A percentile compares a stretch with the other conserved stretches of the same genome.
phyloP scores from a whole-genome alignment of 805 yeast genomes.

The Osmozyma mogii region DNA sequence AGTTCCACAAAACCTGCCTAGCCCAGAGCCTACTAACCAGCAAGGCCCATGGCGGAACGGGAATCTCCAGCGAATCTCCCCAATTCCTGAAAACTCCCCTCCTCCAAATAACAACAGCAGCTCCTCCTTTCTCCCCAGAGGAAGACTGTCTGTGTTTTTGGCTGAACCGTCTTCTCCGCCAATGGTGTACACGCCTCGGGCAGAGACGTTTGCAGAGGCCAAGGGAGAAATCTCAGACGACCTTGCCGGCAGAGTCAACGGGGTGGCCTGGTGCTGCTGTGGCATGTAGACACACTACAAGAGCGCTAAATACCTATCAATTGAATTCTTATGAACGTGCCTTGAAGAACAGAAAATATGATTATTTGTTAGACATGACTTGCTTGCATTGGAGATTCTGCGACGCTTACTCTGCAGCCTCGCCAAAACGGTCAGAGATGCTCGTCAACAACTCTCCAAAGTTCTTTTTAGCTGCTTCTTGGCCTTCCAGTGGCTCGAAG shows the following conservation, averaged over 20 bases:
- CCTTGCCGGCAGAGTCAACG: not conserved
- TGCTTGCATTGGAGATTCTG: constrained; percentile 1
- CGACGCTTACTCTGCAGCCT: constrained; percentile 69
- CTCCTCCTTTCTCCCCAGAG: constrained; percentile 9
- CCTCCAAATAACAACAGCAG: constrained; percentile 5
- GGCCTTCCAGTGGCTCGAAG: constrained; percentile 91
- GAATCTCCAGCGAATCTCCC: not conserved
- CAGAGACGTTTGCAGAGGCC: constrained; percentile 2
- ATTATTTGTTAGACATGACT: not conserved
- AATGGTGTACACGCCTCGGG: constrained; percentile 9
- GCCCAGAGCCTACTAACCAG: no score
- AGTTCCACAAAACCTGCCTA: no score
- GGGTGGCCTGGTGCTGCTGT: not conserved
- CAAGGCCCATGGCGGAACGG: constrained; percentile 1
- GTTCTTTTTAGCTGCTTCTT: constrained; percentile 65
- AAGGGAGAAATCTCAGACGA: not conserved
- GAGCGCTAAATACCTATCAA: constrained; percentile 1
- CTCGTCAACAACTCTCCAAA: constrained; percentile 66
- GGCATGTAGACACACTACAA: not conserved
- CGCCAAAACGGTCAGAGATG: constrained; percentile 89
- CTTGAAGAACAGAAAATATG: not conserved
- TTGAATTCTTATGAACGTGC: not conserved
- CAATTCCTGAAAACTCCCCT: constrained; percentile 1
- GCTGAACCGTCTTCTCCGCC: constrained; percentile 3
- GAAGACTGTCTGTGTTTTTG: no score